Evolutionary conservation across 2,329 filamentous ascomycete species (phyloP).

Genomic region (Neopestalotiopsis sp.): DNA sequence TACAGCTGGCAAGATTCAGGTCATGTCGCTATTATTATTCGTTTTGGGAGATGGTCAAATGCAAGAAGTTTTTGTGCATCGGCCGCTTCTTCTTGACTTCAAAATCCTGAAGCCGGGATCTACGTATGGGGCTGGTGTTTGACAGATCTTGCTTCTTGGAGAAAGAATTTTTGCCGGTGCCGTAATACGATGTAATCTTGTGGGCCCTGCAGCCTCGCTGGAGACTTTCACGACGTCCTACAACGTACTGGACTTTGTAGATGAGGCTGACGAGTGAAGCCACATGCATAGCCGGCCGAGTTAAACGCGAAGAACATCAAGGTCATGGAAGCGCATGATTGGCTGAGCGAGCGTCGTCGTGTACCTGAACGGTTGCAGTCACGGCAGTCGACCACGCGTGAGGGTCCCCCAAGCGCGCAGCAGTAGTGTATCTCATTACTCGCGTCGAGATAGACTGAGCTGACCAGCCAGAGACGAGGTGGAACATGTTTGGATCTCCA

Average conservation of each 20-base stretch:
- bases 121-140: neutral
- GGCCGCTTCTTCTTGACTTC: neutral
- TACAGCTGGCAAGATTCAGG: no score
- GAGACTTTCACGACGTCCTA: neutral
- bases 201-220: constrained; percentile 9
- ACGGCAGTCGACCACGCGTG: neutral
- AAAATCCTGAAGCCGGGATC: neutral
- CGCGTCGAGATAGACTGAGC: neutral
- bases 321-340: neutral
- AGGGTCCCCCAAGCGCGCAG: neutral
- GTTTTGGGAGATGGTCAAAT: no score
- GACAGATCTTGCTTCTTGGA: neutral
- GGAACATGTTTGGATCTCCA: neutral
- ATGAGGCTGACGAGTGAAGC: constrained; percentile 11
- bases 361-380: neutral
- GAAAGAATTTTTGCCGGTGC: neutral
- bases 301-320: neutral
- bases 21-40: no score
- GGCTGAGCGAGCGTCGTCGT: neutral
- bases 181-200: neutral
- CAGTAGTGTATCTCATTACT: constrained; percentile 1
- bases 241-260: neutral
- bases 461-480: neutral
- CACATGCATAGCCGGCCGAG: neutral
- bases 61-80: no score